A percentile compares a stretch with the other conserved stretches of the same genome.
Conservation (phyloP, 441 rosid genomes). For the Aleurites moluccanus region DNA sequence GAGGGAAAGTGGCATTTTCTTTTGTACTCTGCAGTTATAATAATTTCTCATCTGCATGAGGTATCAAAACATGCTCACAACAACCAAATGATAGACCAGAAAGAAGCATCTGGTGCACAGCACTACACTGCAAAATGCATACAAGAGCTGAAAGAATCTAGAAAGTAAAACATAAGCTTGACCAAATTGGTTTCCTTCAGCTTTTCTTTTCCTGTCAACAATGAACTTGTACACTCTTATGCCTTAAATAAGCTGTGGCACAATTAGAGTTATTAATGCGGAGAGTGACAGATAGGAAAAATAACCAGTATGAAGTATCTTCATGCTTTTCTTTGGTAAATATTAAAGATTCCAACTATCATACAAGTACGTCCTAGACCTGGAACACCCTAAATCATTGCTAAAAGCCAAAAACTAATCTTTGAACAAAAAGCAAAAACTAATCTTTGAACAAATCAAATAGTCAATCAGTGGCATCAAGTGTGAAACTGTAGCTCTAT, state of each 20-base stretch:
- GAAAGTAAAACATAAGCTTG: neutral
- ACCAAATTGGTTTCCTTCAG: no score
- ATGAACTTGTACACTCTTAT: neutral
- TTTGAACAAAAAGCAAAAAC: no score
- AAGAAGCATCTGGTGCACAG: neutral
- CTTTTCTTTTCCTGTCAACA: neutral
- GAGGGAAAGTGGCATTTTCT: neutral
- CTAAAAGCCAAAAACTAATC: neutral
- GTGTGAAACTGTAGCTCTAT: no score
- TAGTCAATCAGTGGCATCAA: neutral
- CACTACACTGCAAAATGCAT: neutral
- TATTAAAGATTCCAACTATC: neutral
- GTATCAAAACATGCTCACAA: neutral
- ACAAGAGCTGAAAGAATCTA: neutral
- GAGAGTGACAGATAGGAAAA: neutral
- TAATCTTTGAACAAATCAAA: neutral
- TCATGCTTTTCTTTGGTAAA: neutral
- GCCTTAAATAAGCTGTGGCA: no score
- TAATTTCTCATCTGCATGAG: neutral
- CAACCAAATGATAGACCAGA: neutral
- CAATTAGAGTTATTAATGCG: no score
- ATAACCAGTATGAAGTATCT: neutral
- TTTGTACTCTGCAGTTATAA: no score
- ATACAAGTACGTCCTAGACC: neutral
- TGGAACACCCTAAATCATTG: neutral